These are phyloP conservation scores for Yamadazyma triangularis DNA, from an alignment of 1,139 yeast species.

Conservation along the genomic window DNA sequence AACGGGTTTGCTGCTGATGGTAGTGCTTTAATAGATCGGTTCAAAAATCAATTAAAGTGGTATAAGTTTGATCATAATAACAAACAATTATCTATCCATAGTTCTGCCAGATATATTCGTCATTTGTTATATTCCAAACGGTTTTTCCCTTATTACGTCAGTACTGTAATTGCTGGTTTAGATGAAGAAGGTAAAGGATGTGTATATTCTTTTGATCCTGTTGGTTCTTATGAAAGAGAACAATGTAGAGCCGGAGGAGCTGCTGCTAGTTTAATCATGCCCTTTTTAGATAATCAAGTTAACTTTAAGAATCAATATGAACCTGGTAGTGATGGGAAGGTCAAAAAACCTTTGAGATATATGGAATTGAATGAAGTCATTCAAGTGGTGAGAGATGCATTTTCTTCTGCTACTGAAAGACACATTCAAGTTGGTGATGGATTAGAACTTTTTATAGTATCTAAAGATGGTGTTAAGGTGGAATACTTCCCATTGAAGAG, in stretches of 20 bases:
- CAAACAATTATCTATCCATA: slow-evolving; percentile 59
- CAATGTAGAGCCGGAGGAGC: slow-evolving; percentile 98
- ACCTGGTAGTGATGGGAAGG: slow-evolving; percentile 68
- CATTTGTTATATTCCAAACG: slow-evolving; percentile 88
- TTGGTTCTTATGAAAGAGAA: slow-evolving; percentile 95
- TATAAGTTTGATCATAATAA: slow-evolving; percentile 83
- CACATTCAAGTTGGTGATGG: slow-evolving; percentile 98
- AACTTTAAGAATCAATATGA: slow-evolving; percentile 87
- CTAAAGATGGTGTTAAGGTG: slow-evolving; percentile 86
- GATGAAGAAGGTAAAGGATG: slow-evolving; percentile 96
- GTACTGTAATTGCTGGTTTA: slow-evolving; percentile 90
- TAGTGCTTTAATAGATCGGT: slow-evolving; percentile 72
- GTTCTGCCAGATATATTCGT: slow-evolving; percentile 91
- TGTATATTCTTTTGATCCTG: slow-evolving; percentile 94
- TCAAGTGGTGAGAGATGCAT: slow-evolving; percentile 86
- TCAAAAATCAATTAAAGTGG: slow-evolving; percentile 82
- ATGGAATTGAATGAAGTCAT: slow-evolving; percentile 80
- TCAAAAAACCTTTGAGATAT: slow-evolving; percentile 56
- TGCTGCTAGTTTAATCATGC: slow-evolving; percentile 94
- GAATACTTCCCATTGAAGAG: slow-evolving; percentile 85
- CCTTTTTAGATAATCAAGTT: slow-evolving; percentile 95
- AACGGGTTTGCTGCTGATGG: slow-evolving; percentile 98
- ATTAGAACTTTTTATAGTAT: slow-evolving; percentile 81
- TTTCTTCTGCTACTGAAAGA: slow-evolving; percentile 94
- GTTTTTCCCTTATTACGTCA: slow-evolving; percentile 94